Percentiles rank a stretch among this genome's conserved stretches.
Evolutionary conservation across 345 rosid species (phyloP).

Genomic region (Salix purpurea): DNA sequence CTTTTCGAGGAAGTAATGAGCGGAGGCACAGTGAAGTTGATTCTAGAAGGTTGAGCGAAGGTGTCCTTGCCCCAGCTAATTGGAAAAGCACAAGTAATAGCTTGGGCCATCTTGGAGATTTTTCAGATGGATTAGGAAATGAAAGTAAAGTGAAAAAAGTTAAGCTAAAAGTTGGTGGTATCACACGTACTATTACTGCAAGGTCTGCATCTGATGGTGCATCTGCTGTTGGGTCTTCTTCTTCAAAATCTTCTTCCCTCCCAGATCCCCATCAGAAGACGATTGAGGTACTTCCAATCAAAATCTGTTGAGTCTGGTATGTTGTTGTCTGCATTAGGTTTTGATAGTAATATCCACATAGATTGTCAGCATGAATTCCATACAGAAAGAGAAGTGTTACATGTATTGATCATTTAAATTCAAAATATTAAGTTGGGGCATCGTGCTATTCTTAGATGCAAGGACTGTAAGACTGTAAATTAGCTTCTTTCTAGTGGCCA

Average conservation of each 20-base stretch:
- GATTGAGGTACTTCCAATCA: conserved; percentile 18
- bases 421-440: not conserved
- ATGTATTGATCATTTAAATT: not conserved
- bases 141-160: conserved; percentile 33
- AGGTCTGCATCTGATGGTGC: not conserved
- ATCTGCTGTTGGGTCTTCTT: conserved; percentile 24
- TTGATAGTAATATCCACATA: not conserved
- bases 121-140: conserved; percentile 18
- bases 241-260: conserved; percentile 22
- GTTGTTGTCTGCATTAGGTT: not conserved
- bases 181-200: conserved; percentile 26
- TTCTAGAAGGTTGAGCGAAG: conserved; percentile 32
- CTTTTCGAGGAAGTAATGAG: conserved; percentile 41
- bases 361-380: not conserved
- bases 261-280: conserved; percentile 19
- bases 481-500: not conserved
- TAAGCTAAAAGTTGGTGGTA: conserved; percentile 26
- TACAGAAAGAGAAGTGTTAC: not conserved
- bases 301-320: not conserved
- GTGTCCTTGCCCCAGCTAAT: conserved; percentile 31
- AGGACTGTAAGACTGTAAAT: not conserved
- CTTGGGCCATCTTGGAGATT: conserved; percentile 8
- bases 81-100: conserved; percentile 19
- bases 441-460: not conserved
- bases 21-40: conserved; percentile 31